Evolutionary conservation across 768 basidiomycete species (phyloP).

Genomic region (Collybia sp.): DNA sequence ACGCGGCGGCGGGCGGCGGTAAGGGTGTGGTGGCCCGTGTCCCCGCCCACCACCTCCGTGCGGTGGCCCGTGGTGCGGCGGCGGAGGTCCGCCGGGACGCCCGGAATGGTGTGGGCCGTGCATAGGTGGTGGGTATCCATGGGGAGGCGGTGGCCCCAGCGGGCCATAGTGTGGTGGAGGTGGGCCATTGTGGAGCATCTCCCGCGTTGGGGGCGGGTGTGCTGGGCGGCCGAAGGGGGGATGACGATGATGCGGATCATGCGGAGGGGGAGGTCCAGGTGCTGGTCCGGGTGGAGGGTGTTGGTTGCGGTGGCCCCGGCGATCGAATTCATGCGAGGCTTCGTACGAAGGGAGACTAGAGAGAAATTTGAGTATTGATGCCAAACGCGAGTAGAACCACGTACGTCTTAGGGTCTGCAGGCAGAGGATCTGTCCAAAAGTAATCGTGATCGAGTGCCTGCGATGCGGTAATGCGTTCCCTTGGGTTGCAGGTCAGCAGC

Average conservation of each 20-base stretch:
- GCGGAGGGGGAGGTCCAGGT: neutral
- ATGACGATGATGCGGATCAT: neutral
- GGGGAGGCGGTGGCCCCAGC: neutral
- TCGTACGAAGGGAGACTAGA: conserved; percentile 70
- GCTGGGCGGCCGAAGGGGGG: neutral
- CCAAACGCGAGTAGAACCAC: conserved; percentile 15
- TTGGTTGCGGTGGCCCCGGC: conserved; percentile 15
- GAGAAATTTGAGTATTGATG: neutral
- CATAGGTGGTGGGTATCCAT: neutral
- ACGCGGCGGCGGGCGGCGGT: neutral
- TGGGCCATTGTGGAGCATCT: neutral
- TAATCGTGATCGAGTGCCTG: conserved; percentile 90
- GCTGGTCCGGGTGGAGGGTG: conserved; percentile 6
- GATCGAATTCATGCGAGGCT: conserved; percentile 70
- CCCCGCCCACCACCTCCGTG: neutral
- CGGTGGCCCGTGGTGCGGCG: neutral
- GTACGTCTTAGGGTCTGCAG: conserved; percentile 80
- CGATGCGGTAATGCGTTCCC: conserved; percentile 76
- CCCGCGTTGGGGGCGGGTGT: neutral
- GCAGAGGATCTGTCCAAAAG: conserved; percentile 89
- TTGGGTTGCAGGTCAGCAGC: conserved; percentile 79
- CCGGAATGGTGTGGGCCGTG: neutral
- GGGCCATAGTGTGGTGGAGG: neutral
- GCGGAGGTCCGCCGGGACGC: neutral
- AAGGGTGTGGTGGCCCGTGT: neutral